Evolutionary conservation across 2,329 filamentous ascomycete species (phyloP), one percentile per base, ranked within the genome.

Genomic region (Capronia epimyces): DNA sequence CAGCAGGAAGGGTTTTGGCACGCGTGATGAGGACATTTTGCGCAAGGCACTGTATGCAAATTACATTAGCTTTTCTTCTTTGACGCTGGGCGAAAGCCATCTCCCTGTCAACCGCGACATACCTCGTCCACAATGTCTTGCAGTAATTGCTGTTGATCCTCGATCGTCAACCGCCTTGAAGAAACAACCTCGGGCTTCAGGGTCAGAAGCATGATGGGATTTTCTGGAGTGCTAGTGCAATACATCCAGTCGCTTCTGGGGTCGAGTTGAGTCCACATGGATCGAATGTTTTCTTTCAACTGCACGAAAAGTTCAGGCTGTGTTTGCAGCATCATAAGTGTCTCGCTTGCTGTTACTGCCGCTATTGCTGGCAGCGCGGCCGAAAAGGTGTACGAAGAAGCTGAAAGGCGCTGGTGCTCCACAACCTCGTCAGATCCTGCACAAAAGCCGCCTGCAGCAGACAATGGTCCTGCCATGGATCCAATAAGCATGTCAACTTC

Each of bases 401-500:
- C 88, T 7, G 87, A 89, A 64, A 98, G 90, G 60, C 93, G 89
- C 71, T 98, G 93, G 66, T 98, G 93, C 67, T 94, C 88, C 15
- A 97, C 87, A 15, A 97, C 90, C 65, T 96, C 93, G 58, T 84
- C 84, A 32, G 85, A 84, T 15, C 90, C 91, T 13, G 91, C 90
- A 67, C 93, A 98, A 75, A 98, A 98, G 13, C 93, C 93, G 61
- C 94, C 93, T 49, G 90, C 91, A 8, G 88, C 89, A 65, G 91
- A 93, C 31, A 98, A 77, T 13, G 90, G 86, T 1, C 93, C 91
- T 10, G 91, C 84, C 40, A 98, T 81, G 29, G 89, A 95, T 37
- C 94, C 93, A 46, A 97, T 81, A 60, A 98, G 91, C 89, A 98
- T 96, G 72, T 98, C 93, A 43, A 98, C 84, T 65, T 95, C 87